Conservation (phyloP, 257 asterid species). For the Solanum chilense region DNA sequence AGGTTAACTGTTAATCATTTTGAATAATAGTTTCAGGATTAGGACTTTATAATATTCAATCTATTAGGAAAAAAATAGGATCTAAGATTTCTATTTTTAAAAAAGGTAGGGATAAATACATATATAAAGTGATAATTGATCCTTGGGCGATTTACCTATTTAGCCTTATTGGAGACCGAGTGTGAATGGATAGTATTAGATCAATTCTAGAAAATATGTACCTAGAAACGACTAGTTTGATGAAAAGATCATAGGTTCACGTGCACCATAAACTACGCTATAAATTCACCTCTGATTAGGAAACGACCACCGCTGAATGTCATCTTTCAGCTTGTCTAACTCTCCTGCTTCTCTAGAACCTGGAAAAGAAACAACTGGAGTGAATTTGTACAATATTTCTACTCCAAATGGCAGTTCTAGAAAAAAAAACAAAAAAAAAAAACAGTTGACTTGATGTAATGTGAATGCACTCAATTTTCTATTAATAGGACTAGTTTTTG, state of each 20-base stretch:
- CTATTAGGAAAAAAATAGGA: background rate
- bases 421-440: background rate
- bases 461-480: background rate
- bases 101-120: background rate
- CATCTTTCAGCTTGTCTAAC: background rate
- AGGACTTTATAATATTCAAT: background rate
- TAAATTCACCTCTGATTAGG: background rate
- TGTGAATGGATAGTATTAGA: background rate
- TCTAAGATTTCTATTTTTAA: background rate
- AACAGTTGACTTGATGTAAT: background rate
- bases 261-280: background rate
- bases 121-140: background rate
- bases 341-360: background rate
- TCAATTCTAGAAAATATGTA: background rate
- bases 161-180: background rate
- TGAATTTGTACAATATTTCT: background rate
- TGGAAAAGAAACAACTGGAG: background rate
- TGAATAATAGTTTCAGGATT: background rate
- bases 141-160: background rate
- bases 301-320: background rate
- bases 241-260: background rate
- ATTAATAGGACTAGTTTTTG: background rate
- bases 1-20: background rate
- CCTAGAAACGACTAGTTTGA: background rate
- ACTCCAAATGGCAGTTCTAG: background rate